Percentiles rank a stretch among this genome's conserved stretches.
Evolutionary conservation across 2,329 filamentous ascomycete species (phyloP).

Genomic region (Colletotrichum sp.): DNA sequence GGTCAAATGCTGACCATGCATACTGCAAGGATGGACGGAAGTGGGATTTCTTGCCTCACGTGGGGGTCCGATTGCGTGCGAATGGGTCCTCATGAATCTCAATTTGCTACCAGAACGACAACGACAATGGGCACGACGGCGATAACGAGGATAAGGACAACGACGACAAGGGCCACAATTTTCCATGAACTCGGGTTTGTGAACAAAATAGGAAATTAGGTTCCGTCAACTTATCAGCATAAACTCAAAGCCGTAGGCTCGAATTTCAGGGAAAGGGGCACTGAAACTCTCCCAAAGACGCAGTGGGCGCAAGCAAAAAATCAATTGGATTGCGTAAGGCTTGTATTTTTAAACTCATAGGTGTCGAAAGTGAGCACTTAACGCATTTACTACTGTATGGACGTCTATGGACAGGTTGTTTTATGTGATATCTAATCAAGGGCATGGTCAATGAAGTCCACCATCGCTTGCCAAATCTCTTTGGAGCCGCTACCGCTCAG

Average conservation of each 20-base stretch:
- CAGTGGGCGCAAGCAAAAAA: not conserved
- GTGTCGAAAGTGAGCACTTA: not conserved
- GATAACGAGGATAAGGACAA: no score
- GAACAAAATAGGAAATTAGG: not conserved
- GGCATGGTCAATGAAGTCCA: not conserved
- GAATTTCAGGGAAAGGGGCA: not conserved
- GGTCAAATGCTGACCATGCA: not conserved
- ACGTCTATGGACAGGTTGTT: not conserved
- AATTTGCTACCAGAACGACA: not conserved
- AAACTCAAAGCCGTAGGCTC: not conserved
- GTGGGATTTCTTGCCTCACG: not conserved
- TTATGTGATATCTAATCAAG: not conserved
- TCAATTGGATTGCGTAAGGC: not conserved
- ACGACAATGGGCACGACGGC: not conserved
- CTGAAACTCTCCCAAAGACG: not conserved
- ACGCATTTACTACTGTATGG: not conserved
- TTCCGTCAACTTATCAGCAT: not conserved
- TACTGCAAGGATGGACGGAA: not conserved
- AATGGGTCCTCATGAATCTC: not conserved
- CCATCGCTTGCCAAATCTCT: not conserved
- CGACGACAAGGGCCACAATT: not conserved
- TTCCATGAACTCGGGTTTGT: not conserved
- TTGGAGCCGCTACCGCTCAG: conserved; percentile 3
- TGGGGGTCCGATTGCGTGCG: not conserved
- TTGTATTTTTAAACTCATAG: not conserved